phyloP scores from a whole-genome alignment of 2,329 filamentous ascomycete species.

The Colletotrichum sp. region DNA sequence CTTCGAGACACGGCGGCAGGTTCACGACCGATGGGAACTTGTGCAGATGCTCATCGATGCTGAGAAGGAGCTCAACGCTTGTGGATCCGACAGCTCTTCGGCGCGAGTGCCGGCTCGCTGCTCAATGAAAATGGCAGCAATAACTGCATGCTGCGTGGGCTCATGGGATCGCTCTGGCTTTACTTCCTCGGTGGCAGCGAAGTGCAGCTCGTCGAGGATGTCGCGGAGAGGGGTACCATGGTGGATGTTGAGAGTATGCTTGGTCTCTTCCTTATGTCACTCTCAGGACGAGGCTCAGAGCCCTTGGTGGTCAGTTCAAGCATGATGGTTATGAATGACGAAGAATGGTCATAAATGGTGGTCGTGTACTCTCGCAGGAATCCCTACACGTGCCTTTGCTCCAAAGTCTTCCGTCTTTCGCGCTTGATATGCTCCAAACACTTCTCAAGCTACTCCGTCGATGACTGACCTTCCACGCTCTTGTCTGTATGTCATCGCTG shows the following conservation, averaged over 20 bases:
- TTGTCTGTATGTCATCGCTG: too few species aligned
- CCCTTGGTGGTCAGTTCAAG: not conserved
- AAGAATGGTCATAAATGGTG: too few species aligned
- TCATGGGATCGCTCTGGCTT: not conserved
- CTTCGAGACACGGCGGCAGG: not conserved
- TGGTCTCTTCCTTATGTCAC: not conserved
- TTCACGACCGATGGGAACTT: not conserved
- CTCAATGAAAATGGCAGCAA: not conserved
- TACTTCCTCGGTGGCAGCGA: not conserved
- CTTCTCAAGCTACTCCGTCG: fast-evolving
- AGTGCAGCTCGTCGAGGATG: not conserved
- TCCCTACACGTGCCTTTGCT: not conserved
- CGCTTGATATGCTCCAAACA: not conserved
- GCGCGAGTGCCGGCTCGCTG: not conserved
- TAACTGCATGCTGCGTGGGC: not conserved
- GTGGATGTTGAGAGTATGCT: not conserved
- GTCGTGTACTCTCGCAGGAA: fast-evolving
- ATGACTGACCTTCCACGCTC: too few species aligned
- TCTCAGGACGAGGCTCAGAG: not conserved
- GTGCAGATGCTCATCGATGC: not conserved
- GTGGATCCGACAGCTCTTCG: not conserved
- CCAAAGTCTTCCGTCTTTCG: not conserved
- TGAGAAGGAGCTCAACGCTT: not conserved
- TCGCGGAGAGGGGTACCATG: not conserved
- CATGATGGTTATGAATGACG: not conserved